A percentile compares a stretch with the other conserved stretches of the same genome.
These are phyloP conservation scores for Ogataea glucozyma DNA, from an alignment of 805 yeast species.

Conservation along the genomic window DNA sequence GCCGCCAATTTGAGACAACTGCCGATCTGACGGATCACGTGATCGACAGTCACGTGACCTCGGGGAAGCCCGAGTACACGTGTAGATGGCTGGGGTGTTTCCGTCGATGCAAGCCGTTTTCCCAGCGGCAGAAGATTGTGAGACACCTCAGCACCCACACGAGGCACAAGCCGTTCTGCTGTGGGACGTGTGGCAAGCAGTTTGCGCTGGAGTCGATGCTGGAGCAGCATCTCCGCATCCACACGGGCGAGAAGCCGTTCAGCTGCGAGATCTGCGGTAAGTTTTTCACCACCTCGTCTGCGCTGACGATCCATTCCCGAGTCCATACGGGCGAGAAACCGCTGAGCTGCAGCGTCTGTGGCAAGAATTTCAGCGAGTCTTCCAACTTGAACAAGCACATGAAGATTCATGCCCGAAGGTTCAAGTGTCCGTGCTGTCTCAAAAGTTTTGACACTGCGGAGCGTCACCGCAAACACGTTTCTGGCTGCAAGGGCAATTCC, in stretches of 20 bases:
- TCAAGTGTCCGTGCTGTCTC: slow-evolving; percentile 53
- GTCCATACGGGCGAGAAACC: slow-evolving; percentile 93
- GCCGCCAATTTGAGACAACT: slow-evolving; percentile 47
- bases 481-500: no score
- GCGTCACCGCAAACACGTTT: slow-evolving; percentile 43
- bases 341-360: slow-evolving; percentile 75
- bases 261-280: slow-evolving; percentile 73
- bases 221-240: slow-evolving; percentile 78
- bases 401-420: slow-evolving; percentile 66
- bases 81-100: slow-evolving; percentile 83
- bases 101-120: slow-evolving; percentile 60
- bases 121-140: slow-evolving; percentile 81
- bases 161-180: slow-evolving; percentile 74
- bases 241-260: slow-evolving; percentile 89
- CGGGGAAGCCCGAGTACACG: slow-evolving; percentile 65
- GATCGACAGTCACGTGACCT: slow-evolving; percentile 64
- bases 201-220: slow-evolving; percentile 81
- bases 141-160: slow-evolving; percentile 91
- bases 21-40: slow-evolving; percentile 74
- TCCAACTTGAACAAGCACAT: slow-evolving; percentile 87
- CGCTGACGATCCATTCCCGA: slow-evolving; percentile 79
- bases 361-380: slow-evolving; percentile 82
- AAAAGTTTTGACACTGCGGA: slow-evolving; percentile 49
- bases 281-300: slow-evolving; percentile 77
- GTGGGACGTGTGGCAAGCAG: slow-evolving; percentile 64